Conservation (phyloP, 495 filamentous ascomycete species). For the Margaritispora aquatica region DNA sequence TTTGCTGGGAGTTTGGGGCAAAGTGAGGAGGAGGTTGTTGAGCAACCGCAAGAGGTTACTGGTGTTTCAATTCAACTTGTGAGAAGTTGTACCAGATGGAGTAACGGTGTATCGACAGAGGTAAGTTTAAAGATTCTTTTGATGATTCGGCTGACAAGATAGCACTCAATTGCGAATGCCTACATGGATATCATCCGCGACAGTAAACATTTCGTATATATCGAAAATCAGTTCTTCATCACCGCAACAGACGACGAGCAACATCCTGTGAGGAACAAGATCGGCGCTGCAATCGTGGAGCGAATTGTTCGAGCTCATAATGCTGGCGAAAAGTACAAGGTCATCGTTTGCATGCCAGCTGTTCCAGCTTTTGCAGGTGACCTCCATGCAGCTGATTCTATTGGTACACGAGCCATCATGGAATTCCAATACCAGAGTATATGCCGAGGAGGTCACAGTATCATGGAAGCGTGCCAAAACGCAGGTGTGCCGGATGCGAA, state of each 20-base stretch:
- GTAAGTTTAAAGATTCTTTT: slow-evolving; percentile 10
- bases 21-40: background rate
- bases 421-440: slow-evolving; percentile 90
- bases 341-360: slow-evolving; percentile 81
- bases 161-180: slow-evolving; percentile 87
- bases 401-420: slow-evolving; percentile 92
- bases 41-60: slow-evolving; percentile 25
- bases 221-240: slow-evolving; percentile 99
- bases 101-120: slow-evolving; percentile 27
- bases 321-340: slow-evolving; percentile 68
- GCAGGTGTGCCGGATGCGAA: slow-evolving; percentile 60
- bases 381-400: slow-evolving; percentile 65
- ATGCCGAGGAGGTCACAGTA: slow-evolving; percentile 78
- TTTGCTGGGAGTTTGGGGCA: background rate
- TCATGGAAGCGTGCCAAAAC: slow-evolving; percentile 70
- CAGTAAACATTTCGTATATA: slow-evolving; percentile 83
- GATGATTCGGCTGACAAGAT: slow-evolving; percentile 30
- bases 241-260: slow-evolving; percentile 75
- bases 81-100: slow-evolving; percentile 39
- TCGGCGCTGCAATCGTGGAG: slow-evolving; percentile 83
- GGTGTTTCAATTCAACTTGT: slow-evolving; percentile 62
- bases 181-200: slow-evolving; percentile 78
- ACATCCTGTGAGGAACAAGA: slow-evolving; percentile 76
- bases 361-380: slow-evolving; percentile 92
- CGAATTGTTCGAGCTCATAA: slow-evolving; percentile 74